phyloP scores from a whole-genome alignment of 768 basidiomycete species.

The Leccinellum albellum region DNA sequence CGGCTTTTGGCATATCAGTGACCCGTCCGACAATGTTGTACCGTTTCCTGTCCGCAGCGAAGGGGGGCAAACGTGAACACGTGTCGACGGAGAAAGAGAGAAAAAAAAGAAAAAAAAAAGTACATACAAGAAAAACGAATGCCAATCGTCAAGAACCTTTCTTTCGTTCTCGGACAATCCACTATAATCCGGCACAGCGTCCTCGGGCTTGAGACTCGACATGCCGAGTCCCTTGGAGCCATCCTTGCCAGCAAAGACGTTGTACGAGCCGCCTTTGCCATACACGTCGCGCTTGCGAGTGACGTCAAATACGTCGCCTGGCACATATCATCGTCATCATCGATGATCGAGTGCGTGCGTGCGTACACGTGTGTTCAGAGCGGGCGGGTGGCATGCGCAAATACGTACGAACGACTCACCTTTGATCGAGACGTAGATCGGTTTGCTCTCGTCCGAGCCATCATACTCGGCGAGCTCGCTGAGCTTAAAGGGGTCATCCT shows the following conservation, averaged over 20 bases:
- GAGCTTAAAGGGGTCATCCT: conserved; percentile 72
- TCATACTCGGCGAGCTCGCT: conserved; percentile 67
- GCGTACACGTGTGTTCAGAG: not conserved
- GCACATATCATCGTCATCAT: not conserved
- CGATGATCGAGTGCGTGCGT: not conserved
- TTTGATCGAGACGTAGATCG: conserved; percentile 93
- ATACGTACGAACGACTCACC: conserved; percentile 48
- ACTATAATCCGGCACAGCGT: conserved; percentile 88
- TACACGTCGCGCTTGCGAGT: conserved; percentile 83
- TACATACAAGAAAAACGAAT: conserved; percentile 80
- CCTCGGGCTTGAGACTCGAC: conserved; percentile 81
- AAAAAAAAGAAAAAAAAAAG: too few species aligned
- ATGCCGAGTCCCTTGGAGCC: conserved; percentile 85
- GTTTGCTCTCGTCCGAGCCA: conserved; percentile 59
- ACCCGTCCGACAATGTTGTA: conserved; percentile 87
- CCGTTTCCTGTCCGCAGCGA: conserved; percentile 52
- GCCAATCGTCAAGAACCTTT: conserved; percentile 88
- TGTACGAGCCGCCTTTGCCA: conserved; percentile 74
- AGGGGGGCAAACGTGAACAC: not conserved
- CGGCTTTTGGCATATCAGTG: conserved; percentile 45
- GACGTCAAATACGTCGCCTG: conserved; percentile 87
- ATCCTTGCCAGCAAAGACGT: conserved; percentile 91
- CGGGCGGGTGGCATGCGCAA: not conserved
- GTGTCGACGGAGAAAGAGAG: not conserved
- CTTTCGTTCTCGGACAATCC: conserved; percentile 62